These are phyloP conservation scores for Nannizziopsis barbatae DNA, from an alignment of 2,329 filamentous ascomycete genomes.

Conservation along the genomic window DNA sequence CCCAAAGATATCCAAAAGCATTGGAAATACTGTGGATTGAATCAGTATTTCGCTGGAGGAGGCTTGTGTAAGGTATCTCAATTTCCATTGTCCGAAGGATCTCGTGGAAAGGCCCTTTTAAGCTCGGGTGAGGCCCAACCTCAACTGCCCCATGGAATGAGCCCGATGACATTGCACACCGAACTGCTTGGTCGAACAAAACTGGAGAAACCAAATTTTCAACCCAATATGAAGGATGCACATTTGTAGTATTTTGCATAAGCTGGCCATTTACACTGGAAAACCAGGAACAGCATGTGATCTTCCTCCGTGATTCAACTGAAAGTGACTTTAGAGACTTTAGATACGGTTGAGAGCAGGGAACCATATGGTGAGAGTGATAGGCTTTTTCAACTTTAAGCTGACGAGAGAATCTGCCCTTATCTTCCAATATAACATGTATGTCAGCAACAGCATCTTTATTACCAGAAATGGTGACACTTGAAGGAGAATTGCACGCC, in stretches of 20 bases:
- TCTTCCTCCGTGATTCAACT: not conserved
- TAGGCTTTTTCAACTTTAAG: constrained; percentile 20
- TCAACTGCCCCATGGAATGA: constrained; percentile 19
- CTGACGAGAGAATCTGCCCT: constrained; percentile 15
- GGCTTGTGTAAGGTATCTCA: constrained; percentile 13
- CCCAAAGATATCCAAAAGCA: constrained; percentile 10
- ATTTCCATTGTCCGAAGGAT: constrained; percentile 14
- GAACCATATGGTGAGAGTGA: constrained; percentile 20
- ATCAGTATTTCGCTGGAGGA: constrained; percentile 16
- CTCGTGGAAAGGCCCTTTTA: constrained; percentile 23
- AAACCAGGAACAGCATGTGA: constrained; percentile 4
- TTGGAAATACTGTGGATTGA: constrained; percentile 12
- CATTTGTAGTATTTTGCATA: not conserved
- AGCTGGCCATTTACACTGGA: constrained; percentile 7
- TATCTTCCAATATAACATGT: constrained; percentile 16
- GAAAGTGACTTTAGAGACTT: not conserved
- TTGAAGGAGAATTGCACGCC: constrained; percentile 30
- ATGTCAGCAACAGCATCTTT: constrained; percentile 20
- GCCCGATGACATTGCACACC: constrained; percentile 2
- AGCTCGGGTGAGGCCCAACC: constrained; percentile 28
- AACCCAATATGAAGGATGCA: constrained; percentile 17
- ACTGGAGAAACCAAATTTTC: constrained; percentile 17
- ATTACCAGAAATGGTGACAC: constrained; percentile 30
- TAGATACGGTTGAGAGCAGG: constrained; percentile 13
- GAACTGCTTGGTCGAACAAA: constrained; percentile 13